Conservation (phyloP, 805 yeast genomes). For the Candida yuanshanica region DNA sequence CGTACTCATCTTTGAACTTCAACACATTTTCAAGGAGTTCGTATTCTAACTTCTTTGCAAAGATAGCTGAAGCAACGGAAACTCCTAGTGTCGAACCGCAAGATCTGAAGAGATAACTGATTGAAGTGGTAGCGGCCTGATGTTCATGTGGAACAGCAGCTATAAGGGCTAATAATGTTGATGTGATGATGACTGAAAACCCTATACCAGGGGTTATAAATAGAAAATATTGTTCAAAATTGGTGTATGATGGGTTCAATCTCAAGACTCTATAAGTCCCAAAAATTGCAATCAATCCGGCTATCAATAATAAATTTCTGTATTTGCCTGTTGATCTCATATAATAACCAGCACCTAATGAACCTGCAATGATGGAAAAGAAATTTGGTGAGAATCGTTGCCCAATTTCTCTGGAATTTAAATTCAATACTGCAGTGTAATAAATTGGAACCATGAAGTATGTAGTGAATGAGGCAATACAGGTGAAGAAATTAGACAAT, state of each 20-base stretch:
- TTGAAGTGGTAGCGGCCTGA: constrained; percentile 64
- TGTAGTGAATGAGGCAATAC: constrained; percentile 35
- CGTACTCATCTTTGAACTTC: constrained; percentile 27
- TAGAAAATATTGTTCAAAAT: constrained; percentile 39
- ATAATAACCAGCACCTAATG: constrained; percentile 57
- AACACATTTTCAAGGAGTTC: constrained; percentile 28
- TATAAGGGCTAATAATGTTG: constrained; percentile 60
- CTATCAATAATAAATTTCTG: constrained; percentile 37
- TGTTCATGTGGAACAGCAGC: constrained; percentile 64
- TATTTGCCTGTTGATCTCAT: constrained; percentile 63
- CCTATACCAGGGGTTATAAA: constrained; percentile 49
- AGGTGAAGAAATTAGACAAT: constrained; percentile 51
- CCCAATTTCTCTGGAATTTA: constrained; percentile 54
- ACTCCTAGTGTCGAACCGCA: constrained; percentile 65
- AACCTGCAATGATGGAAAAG: constrained; percentile 51
- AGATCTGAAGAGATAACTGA: constrained; percentile 60
- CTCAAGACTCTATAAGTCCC: constrained; percentile 38
- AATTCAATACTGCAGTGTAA: constrained; percentile 47
- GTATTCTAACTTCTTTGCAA: constrained; percentile 38
- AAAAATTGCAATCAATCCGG: constrained; percentile 36
- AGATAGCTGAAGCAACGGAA: constrained; percentile 57
- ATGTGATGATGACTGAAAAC: constrained; percentile 54
- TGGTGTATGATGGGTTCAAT: constrained; percentile 28
- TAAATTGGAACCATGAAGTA: constrained; percentile 59
- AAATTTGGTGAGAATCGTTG: constrained; percentile 55